Percentiles rank a stretch among this genome's conserved stretches.
Evolutionary conservation across 768 basidiomycete species (phyloP).

Genomic region (Collybiopsis luxurians): DNA sequence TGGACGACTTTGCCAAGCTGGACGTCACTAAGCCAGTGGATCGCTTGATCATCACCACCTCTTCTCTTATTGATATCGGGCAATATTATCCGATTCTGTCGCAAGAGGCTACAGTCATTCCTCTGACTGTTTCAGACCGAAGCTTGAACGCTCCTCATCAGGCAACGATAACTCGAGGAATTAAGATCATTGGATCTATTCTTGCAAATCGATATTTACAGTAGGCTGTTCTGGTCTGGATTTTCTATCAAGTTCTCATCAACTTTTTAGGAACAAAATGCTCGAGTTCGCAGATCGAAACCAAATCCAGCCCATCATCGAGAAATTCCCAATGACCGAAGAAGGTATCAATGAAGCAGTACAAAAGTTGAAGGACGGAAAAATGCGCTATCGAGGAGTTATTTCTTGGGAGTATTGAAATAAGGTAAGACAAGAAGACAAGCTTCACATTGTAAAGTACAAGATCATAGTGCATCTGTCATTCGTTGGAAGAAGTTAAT

Average conservation of each 20-base stretch:
- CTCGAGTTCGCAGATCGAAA: conserved; percentile 28
- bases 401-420: conserved; percentile 9
- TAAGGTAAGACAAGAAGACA: too few relatives aligned
- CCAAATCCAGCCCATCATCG: conserved; percentile 20
- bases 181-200: conserved; percentile 11
- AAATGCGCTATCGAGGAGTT: conserved; percentile 29
- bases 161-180: conserved; percentile 11
- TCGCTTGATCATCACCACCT: conserved; percentile 28
- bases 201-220: conserved; percentile 5
- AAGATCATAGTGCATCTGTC: too few relatives aligned
- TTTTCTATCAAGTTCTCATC: background rate
- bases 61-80: conserved; percentile 6
- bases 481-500: too few relatives aligned
- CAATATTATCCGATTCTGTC: conserved; percentile 22
- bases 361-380: conserved; percentile 19
- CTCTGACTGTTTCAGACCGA: conserved; percentile 20
- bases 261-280: conserved; percentile 19
- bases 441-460: too few relatives aligned
- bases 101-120: conserved; percentile 20
- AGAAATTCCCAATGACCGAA: conserved; percentile 25
- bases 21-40: conserved; percentile 19
- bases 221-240: background rate
- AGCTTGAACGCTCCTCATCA: conserved; percentile 21
- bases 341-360: conserved; percentile 28
- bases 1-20: conserved; percentile 11